phyloP scores from a whole-genome alignment of 345 rosid species.

The Linum tenue region DNA sequence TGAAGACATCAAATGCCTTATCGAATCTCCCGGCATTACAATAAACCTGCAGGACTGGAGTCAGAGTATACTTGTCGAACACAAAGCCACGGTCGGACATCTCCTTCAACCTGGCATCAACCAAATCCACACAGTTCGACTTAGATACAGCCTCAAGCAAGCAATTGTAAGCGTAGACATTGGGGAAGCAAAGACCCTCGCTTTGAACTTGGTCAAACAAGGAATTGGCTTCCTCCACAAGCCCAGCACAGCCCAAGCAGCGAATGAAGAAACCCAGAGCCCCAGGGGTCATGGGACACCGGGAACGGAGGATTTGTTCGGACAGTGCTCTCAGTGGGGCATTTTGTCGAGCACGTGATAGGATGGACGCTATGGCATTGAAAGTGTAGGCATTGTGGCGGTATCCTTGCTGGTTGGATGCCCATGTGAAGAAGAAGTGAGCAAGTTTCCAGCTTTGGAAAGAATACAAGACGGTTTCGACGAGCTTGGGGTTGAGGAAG shows the following conservation, averaged over 20 bases:
- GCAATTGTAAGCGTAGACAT: slow-evolving; percentile 64
- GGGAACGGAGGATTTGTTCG: slow-evolving; percentile 34
- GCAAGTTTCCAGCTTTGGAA: slow-evolving; percentile 56
- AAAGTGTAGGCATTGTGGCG: slow-evolving; percentile 53
- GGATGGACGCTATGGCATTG: slow-evolving; percentile 80
- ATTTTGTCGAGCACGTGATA: slow-evolving; percentile 90
- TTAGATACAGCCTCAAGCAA: slow-evolving; percentile 63
- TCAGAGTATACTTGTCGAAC: slow-evolving; percentile 59
- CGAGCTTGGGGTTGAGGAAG: slow-evolving; percentile 46
- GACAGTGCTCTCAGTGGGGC: slow-evolving; percentile 50
- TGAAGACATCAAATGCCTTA: slow-evolving; percentile 44
- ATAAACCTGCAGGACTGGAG: slow-evolving; percentile 62
- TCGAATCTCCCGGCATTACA: slow-evolving; percentile 49
- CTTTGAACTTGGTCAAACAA: slow-evolving; percentile 55
- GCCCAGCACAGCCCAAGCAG: slow-evolving; percentile 62
- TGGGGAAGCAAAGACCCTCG: slow-evolving; percentile 57
- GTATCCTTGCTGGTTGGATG: slow-evolving; percentile 50
- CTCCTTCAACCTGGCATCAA: slow-evolving; percentile 57
- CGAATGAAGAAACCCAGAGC: slow-evolving; percentile 68
- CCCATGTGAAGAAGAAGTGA: slow-evolving; percentile 55
- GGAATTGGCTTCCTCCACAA: slow-evolving; percentile 52
- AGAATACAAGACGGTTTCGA: slow-evolving; percentile 46
- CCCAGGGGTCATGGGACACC: slow-evolving; percentile 63
- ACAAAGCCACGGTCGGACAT: slow-evolving; percentile 49
- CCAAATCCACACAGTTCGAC: slow-evolving; percentile 40